Evolutionary conservation across 2,329 filamentous ascomycete genomes (phyloP), one percentile per base, ranked within the genome.

Genomic region (Epichloe gansuensis): DNA sequence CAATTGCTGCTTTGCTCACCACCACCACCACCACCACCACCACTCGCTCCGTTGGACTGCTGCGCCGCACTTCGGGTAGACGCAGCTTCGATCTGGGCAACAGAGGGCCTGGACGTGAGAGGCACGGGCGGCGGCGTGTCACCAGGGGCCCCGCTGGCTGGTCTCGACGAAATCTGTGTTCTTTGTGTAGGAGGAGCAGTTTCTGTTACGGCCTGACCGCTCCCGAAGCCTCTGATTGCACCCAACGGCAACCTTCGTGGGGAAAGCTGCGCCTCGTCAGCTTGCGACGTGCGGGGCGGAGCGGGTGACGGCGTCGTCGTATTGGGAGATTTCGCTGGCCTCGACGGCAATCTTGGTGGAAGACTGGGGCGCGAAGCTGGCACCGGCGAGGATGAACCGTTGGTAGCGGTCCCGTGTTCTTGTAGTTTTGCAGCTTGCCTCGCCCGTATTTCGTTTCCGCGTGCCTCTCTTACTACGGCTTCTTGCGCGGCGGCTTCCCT

Each of bases 81-180:
- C 5, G 66, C 67, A 2, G 73, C 71, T 50, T 75, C 68, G 35
- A 80, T 74, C 57, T 80, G 72, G n/a, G 72, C 68, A 11, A 65
- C 60, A 3, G 74, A 73, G 2, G 78, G 78, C 5, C 77, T 72
- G 25, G 76, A 78, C 23, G 69, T 67, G 4, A 76, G 44, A 0
- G 78, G 78, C 12, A 80, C 62, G 0, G 76, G 76, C 4, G 78
- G 78, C 17, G 78, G 75, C 3, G 62, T 66, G 21, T 72, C 67
- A 35, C 64, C 61, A 2, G 49, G 27, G 5, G 31, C 21, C 21
- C 23, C 13, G 5, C 27, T 35, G 12, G 50, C 25, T 12, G 58
- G 47, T 38, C 47, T 49, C 5, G 51, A 45, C 13, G 56, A 52
- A 23, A 54, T 42, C 8, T 41, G 43, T 25, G 49, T 53, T 34